Evolutionary conservation across 2,329 filamentous ascomycete species (phyloP), one percentile per base, ranked within the genome.

Genomic region (Talaromyces sp.): DNA sequence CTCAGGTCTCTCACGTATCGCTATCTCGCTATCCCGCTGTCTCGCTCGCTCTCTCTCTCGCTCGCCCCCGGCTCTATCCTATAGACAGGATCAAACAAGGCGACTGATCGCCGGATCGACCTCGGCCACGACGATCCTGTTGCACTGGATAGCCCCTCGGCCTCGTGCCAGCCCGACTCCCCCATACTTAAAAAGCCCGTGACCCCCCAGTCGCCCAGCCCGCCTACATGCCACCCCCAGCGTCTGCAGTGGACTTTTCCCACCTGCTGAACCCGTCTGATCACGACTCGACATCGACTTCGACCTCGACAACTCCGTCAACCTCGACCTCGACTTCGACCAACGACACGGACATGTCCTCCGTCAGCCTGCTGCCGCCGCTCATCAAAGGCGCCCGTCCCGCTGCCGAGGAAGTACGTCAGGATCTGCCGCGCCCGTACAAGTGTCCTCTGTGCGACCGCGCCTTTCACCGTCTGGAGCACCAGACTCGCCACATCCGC

Each of bases 371-470:
- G 41, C 64, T 80, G 61, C 78, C 78, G 51, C 75, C 77, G 24
- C 69, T 79, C 55, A 73, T 78, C 65, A 75, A 75, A 63, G 75
- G 75, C 60, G 68, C 73, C 56, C 71, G 87, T 54, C 85, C 86
- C 52, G 81, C 81, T 65, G 83, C 87, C 61, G 85, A 90, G 70
- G 73, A 75, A 64, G 68, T 72, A 31, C 85, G 77, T 77, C 91
- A 83, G 81, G 93, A 97, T 77, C 85, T 97, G 58, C 94, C 94
- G 62, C 88, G 94, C 60, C 93, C 93, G 0, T 99, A 99, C 86
- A 97, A 97, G 82, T 99, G 93, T 77, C 92, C 93, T 63, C 85
- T 99, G 64, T 99, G 94, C 81, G 93, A 97, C 71, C 96, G 97
- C 83, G 93, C 94, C 63, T 99, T 99, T 80, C 94, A 97, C 82